Base-by-base conservation (phyloP, 805 yeast species). In the Kodamaea kaohsiungensis region DNA sequence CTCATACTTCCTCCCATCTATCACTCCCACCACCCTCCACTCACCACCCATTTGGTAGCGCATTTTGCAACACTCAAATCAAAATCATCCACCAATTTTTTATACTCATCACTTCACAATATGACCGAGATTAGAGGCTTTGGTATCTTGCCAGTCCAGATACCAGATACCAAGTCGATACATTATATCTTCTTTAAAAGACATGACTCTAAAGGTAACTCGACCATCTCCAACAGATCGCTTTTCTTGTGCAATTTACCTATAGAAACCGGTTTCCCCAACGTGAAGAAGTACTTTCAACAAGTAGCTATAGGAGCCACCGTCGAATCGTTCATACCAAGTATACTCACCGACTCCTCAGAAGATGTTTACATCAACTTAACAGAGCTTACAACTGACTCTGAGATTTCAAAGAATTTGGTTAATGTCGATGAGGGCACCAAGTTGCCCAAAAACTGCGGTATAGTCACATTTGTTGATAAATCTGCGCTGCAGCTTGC, bases 191-290 rank as follows among this genome's bases (percentile, higher is more conserved):
- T 78, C 62, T 70, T 82, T 61, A 88, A 87, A 68, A 88, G 85
- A 63, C 96, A 89, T 65, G 72, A 77, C 45, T 65, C 69, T 43
- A 73, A 73, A 50, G 61, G 61, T n/a, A 79, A 80, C 50, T 55
- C 54, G 35, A 39, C 49, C 25, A 18, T 46, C 19, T 55, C 57
- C 22, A 60, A 60, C 19, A 75, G 88, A 50, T 79, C 88, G 27
- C 68, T 92, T n/a, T 92, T 92, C 70, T 66, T 87, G 5, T 83
- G 88, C 54, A 91, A 92, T 65, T 71, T 91, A 42, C 97, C 98
- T 1, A 71, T 86, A 18, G 78, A 80, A 54, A 78, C 91, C 6
- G 76, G 78, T 19, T 63, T 82, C 13, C 75, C 78, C 43, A 73
- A 74, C 37, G 65, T 91, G 48, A 86, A 83, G 63, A 77, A 75